Conservation (phyloP, 176 grass and related monocot species). For the Oryza rufipogon region DNA sequence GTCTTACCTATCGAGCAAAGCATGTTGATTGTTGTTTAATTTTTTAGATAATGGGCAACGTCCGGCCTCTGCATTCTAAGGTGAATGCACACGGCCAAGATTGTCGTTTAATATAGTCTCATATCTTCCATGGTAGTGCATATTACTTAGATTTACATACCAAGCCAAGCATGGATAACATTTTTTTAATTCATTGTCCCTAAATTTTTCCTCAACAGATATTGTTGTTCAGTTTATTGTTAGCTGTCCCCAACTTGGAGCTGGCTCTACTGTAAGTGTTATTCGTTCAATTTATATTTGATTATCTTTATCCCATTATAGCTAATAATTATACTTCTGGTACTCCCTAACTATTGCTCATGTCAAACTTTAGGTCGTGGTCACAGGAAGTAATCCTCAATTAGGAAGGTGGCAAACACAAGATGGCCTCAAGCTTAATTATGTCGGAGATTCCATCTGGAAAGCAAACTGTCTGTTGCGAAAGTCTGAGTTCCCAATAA, state of each 20-base stretch:
- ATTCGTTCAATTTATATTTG: conserved; percentile 30
- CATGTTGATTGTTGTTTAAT: not conserved
- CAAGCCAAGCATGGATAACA: not conserved
- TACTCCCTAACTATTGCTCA: conserved; percentile 28
- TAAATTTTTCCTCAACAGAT: conserved; percentile 55
- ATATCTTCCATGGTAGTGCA: not conserved
- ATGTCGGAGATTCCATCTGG: conserved; percentile 79
- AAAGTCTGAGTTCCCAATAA: conserved; percentile 83
- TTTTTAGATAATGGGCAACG: no score
- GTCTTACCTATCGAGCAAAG: conserved; percentile 9
- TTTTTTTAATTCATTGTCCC: conserved; percentile 23
- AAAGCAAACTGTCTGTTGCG: conserved; percentile 72
- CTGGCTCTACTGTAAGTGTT: conserved; percentile 72
- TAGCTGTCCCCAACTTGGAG: conserved; percentile 63
- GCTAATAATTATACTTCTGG: conserved; percentile 15
- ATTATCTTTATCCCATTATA: not conserved
- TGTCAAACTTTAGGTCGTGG: conserved; percentile 54
- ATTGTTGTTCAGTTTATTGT: conserved; percentile 83
- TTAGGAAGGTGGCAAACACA: conserved; percentile 80
- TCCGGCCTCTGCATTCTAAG: no score
- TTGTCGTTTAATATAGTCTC: not conserved
- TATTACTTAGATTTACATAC: not conserved
- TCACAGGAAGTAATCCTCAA: conserved; percentile 73
- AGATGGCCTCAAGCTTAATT: conserved; percentile 79
- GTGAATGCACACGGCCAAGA: no score